Evolutionary conservation across 2,329 filamentous ascomycete species (phyloP).

Genomic region (Akanthomyces muscarius): DNA sequence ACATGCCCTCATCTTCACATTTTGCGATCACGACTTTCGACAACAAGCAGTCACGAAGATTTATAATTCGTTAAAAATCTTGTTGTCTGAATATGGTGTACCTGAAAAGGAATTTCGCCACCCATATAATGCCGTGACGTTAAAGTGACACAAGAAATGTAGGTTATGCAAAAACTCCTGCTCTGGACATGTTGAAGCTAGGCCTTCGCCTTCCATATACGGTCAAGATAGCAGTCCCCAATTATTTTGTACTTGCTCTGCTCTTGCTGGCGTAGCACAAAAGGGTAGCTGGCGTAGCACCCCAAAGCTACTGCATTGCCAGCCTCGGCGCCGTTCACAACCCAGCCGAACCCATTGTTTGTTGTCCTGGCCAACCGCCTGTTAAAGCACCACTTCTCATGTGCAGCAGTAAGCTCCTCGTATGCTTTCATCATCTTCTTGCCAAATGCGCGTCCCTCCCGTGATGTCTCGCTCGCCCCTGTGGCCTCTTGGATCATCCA

Average conservation of each 20-base stretch:
- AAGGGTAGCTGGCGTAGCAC: neutral
- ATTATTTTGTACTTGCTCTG: neutral
- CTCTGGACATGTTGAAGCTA: neutral
- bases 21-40: no score
- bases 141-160: neutral
- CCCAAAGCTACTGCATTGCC: neutral
- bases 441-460: neutral
- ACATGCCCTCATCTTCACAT: neutral
- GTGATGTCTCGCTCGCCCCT: neutral
- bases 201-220: neutral
- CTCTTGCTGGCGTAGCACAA: neutral
- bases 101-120: no score
- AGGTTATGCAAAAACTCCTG: neutral
- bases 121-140: no score
- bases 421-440: neutral
- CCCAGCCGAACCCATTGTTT: neutral
- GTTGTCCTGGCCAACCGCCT: neutral
- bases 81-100: no score
- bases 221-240: neutral
- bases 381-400: neutral
- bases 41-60: no score
- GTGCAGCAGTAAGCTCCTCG: neutral
- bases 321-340: neutral
- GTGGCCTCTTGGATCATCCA: slow-evolving; percentile 6
- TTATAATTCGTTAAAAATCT: no score